Evolutionary conservation across 2,329 filamentous ascomycete species (phyloP).

Genomic region (Periconia digitata): DNA sequence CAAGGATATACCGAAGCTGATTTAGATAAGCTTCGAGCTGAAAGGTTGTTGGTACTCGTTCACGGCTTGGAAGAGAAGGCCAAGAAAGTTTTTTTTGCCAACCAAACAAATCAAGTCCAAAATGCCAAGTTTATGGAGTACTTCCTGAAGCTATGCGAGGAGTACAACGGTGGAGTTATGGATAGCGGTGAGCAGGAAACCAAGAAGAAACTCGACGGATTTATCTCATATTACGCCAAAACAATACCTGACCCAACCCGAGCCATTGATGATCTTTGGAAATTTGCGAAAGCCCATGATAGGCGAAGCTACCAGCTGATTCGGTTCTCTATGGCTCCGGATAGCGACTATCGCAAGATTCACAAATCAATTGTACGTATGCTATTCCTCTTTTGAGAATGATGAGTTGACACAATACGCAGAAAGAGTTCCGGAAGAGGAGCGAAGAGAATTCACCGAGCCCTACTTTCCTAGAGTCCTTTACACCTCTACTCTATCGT

Average conservation of each 20-base stretch:
- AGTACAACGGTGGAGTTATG: constrained; percentile 84
- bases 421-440: constrained; percentile 81
- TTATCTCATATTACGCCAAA: constrained; percentile 72
- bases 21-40: constrained; percentile 75
- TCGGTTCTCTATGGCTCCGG: constrained; percentile 78
- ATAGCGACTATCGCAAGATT: constrained; percentile 90
- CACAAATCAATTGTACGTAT: constrained; percentile 68
- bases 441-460: constrained; percentile 67
- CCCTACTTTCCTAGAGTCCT: constrained; percentile 70
- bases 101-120: constrained; percentile 76
- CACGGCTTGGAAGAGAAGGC: constrained; percentile 75
- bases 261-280: constrained; percentile 76
- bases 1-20: constrained; percentile 55
- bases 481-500: constrained; percentile 81
- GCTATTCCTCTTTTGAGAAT: neutral
- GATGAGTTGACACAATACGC: constrained; percentile 12
- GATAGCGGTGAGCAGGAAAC: constrained; percentile 67
- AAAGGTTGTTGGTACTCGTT: constrained; percentile 80
- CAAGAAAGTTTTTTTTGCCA: constrained; percentile 84
- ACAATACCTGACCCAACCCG: constrained; percentile 75
- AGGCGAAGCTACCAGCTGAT: constrained; percentile 87
- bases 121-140: constrained; percentile 72
- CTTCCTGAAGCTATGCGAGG: constrained; percentile 83
- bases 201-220: constrained; percentile 70
- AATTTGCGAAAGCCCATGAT: constrained; percentile 89